Base-by-base conservation (phyloP, 2,329 filamentous ascomycete genomes). In the Ophiostoma sp. region DNA sequence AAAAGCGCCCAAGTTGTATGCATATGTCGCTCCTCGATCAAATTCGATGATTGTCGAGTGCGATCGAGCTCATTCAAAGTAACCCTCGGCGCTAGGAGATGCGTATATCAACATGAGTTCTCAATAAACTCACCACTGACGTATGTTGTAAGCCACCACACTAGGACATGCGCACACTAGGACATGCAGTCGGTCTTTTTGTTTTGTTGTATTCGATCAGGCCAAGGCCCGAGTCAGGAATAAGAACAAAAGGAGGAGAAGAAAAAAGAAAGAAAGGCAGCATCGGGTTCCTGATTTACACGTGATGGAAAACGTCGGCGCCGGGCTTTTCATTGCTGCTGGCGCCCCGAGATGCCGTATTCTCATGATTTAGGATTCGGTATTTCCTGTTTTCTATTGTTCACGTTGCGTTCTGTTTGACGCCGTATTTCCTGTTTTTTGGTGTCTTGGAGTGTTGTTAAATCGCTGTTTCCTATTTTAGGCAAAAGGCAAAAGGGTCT, bases 391-490 rank as follows among this genome's bases (percentile, higher is more conserved):
- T 45, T 45, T 45, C 36, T 3, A 7, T 28, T 28, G 39, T 42
- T 42, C 61, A 25, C 4, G n/a, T 22, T 64, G 36, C 33, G n/a
- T 36, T 64, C 19, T 42, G 7, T 39, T 63, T 22, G 33, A 64
- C n/a, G 59, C 59, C 11, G 59, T 6, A 15, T 15, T 64, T 64
- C 36, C n/a, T 45, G 59, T 42, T 42, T 64, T 19, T 48, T 4
- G 42, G 42, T 2, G 42, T 48, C 15, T 48, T 19, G 42, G 15
- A 3, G 61, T 50, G 42, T 33, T 68, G 64, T 22, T 33, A 42
- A 50, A 68, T 68, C 42, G 64, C 45, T 9, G 64, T 68, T 50
- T 68, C 64, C 64, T 50, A n/a, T 33, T 31, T 33, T 50, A 68
- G 64, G 25, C 64, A 68, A 68, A 28, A 9, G 12, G 11, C 39